Base-by-base conservation (phyloP, 257 asterid species). In the Ehretia macrophylla region DNA sequence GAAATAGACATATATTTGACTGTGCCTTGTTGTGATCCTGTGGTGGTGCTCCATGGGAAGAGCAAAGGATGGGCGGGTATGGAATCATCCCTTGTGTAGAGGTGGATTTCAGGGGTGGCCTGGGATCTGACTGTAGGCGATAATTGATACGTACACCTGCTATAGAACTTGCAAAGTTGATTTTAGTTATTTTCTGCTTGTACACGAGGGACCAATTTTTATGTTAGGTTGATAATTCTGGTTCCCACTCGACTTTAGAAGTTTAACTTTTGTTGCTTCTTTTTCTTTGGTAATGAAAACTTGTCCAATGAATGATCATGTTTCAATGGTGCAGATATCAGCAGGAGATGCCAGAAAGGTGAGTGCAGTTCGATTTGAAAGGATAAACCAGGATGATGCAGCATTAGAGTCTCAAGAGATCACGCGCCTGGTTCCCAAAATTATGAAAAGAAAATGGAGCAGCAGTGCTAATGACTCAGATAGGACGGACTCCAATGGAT, bases 281-380 rank as follows among this genome's bases (percentile, higher is more conserved):
- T 42, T 14, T 3, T 27, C 35, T 27, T 42, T 42, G 8, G 1
- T 11, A 42, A 42, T 2, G 47, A 42, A 11, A 42, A 42, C 16
- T 51, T 61, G 11, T 44, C 12, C 8, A 17, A 47, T 32, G 32
- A 27, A 1, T 57, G 44, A 19, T 74, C 4, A 48, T 56, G 23
- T 61, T 49, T 27, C 14, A 13, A 42, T 68, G 63, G 48, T 76
- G 85, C 79, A 88, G 98, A 84, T 92, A 81, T 76, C 89, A 55
- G 99, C 95, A 16, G 99, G 99, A 71, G 81, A 93, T 68, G 97
- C 95, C 13, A 83, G 99, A 78, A 93, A 93, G 77, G 96, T 93
- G 40, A 81, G 96, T 60, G 95, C 99, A 8, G 95, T 86, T 59
- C 75, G 99, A 47, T 93, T 93, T 71, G 99, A 89, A 78, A 70